Percentiles rank a stretch among this genome's conserved stretches.
Evolutionary conservation across 2,329 filamentous ascomycete genomes (phyloP).

Genomic region (Hypoxylon sp.): DNA sequence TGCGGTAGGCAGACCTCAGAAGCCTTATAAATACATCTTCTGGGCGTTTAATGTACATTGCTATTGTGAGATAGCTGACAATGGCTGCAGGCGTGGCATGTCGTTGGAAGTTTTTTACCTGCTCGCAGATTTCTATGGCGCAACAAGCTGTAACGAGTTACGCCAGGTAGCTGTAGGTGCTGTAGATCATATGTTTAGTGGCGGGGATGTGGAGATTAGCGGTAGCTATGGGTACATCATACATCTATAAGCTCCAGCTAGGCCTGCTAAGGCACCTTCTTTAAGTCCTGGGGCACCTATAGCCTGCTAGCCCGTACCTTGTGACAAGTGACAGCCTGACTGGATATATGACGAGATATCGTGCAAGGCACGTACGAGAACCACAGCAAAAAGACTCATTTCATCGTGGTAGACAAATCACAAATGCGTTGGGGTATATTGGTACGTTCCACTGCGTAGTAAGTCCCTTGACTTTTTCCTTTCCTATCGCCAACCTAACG

Average conservation of each 20-base stretch:
- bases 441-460: conserved; percentile 29
- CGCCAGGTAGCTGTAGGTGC: not conserved
- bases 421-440: conserved; percentile 49
- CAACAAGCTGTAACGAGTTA: not conserved
- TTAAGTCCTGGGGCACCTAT: too few species aligned
- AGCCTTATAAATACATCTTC: conserved; percentile 42
- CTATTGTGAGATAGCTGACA: conserved; percentile 25
- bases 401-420: conserved; percentile 38
- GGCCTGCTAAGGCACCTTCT: too few species aligned
- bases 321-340: too few species aligned
- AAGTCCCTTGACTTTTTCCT: conserved; percentile 39
- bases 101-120: conserved; percentile 18
- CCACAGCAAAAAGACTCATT: conserved; percentile 6
- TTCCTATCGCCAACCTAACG: conserved; percentile 42
- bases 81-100: conserved; percentile 29
- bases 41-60: conserved; percentile 41
- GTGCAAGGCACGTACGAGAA: not conserved
- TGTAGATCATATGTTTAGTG: not conserved
- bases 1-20: conserved; percentile 39
- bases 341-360: too few species aligned
- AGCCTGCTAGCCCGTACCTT: too few species aligned
- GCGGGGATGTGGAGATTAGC: not conserved
- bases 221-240: too few species aligned
- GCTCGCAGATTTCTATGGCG: conserved; percentile 10
- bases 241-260: too few species aligned